Evolutionary conservation across 441 rosid species (phyloP), one percentile per base, ranked within the genome.

Genomic region (Francoa sonchifolia): DNA sequence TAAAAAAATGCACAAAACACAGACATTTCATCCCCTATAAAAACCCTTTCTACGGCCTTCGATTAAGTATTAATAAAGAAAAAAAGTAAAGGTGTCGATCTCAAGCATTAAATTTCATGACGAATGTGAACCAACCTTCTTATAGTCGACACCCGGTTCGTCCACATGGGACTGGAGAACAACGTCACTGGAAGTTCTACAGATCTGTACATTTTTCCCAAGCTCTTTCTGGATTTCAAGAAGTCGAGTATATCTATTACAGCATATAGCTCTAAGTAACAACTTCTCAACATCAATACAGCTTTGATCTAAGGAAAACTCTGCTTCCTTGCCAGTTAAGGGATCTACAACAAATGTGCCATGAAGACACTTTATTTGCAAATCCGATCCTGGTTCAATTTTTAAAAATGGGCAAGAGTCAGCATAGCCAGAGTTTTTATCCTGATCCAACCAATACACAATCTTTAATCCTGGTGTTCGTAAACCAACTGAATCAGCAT

Each of bases 171-270:
- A 43, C 37, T 68, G 76, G 34, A 92, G 86, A 48, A 71, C 52
- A 48, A 77, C 83, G 49, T 87, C 99, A 48, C 77, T 72, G 1
- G 65, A 57, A 53, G 76, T 69, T 52, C 68, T 80, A 64, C 52
- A 75, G 35, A 87, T 69, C 52, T 81, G 82, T 55, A 50, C 54
- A 65, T 70, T 83, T 69, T 69, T 92, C 44, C 47, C 63, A 54
- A 92, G 65, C 61, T 87, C 96, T 60, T 77, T 92, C 69, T 81
- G 92, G 63, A 87, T 83, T 74, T 83, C 94, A 52, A 87, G 87
- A 42, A 92, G 74, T 14, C 92, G 89, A 36, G 97, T 83, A 66
- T 80, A 83, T 69, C 77, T 83, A 64, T 87, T 72, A 66, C 97
- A 92, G 16, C 65, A 66, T 58, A 92, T 92, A 48, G 95, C 86